Evolutionary conservation across 228 moss, liverwort and hornwort genomes (phyloP), one percentile per base, ranked within the genome.

Genomic region (Sphagnum magellanicum): DNA sequence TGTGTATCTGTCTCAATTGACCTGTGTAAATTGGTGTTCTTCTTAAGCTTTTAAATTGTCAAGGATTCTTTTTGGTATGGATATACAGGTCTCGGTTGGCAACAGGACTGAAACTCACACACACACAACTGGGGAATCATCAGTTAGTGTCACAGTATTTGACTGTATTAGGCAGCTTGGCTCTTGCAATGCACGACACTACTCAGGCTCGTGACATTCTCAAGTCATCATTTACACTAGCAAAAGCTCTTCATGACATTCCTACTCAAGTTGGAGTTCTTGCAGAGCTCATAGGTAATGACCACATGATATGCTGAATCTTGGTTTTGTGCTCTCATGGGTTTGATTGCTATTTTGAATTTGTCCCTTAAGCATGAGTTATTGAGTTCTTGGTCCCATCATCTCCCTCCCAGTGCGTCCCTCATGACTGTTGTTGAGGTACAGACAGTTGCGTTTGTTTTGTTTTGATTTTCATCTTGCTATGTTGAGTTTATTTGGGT

Each of bases 71-170:
- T 32, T 32, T 32, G 32, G 32, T 32, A 32, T 32, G 32, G 32
- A 32, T 52, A 71, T 89, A 76, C 88, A 93, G 97, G 74, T 58
- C 93, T 70, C 94, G 92, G 70, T 74, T 98, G 74, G 92, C 98
- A 74, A 81, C 88, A 14, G 97, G 97, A 64, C 73, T 97, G 53
- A 90, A 88, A 67, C 61, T 93, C 7, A 92, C 91, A 64, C 90
- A 98, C 74, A 94, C 89, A 77, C 87, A 98, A 81, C 84, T 98
- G 62, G 91, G 92, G 52, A 98, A 98, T 66, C 93, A 98, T 77
- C 98, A 94, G 60, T 79, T 98, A 67, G 79, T 98, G 50, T 91
- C 94, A 61, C 94, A 98, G 75, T 98, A 87, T 72, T 78, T 98
- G 59, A 92, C 92, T 52, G 87, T 98, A 63, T 78, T 97, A 63